Evolutionary conservation across 805 yeast species (phyloP), one percentile per base, ranked within the genome.

Genomic region (Cyberlindnera euphorbiae): DNA sequence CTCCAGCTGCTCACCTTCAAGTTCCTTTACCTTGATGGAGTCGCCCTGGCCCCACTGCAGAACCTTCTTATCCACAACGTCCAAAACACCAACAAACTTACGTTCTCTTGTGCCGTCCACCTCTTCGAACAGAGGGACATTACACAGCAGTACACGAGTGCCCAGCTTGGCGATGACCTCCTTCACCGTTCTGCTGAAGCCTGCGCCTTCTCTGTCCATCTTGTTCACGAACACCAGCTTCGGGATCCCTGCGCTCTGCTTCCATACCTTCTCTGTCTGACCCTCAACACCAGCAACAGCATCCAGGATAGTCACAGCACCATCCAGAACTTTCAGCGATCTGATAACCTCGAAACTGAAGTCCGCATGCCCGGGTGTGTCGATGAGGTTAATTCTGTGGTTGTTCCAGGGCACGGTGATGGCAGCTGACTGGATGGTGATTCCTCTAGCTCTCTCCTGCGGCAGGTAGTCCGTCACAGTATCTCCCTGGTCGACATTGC

Each of bases 271-370:
- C 56, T 89, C 97, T 0, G 98, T 90, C 59, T 93, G 97, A 0
- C 97, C 93, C 57, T 93, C 98, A 1, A 93, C 98, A 10, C 98
- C 98, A 2, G 96, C 97, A 8, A 90, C 97, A 1, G 85, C 95
- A 63, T 93, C 98, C 35, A 93, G 61, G 8, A 93, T 84, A 0
- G 95, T 82, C 7, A 93, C 94, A 1, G 90, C 94, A 4, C 97
- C 97, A 62, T 93, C 98, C 8, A 93, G 64, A 2, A 93, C 97
- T 44, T 96, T 71, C 39, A 93, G 68, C 0, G 97, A 81, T 38
- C 97, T 65, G 2, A 77, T 84, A 5, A 93, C 98, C 60, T 93
- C 98, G 58, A 89, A 93, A 0, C 94, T 84, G 58, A 93, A 93
- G 61, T 93, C 98, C 0, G 96, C 97, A 60, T 93, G 98, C 0